A percentile compares a stretch with the other conserved stretches of the same genome.
phyloP scores from a whole-genome alignment of 805 yeast species.

The Myxozyma neotropica region DNA sequence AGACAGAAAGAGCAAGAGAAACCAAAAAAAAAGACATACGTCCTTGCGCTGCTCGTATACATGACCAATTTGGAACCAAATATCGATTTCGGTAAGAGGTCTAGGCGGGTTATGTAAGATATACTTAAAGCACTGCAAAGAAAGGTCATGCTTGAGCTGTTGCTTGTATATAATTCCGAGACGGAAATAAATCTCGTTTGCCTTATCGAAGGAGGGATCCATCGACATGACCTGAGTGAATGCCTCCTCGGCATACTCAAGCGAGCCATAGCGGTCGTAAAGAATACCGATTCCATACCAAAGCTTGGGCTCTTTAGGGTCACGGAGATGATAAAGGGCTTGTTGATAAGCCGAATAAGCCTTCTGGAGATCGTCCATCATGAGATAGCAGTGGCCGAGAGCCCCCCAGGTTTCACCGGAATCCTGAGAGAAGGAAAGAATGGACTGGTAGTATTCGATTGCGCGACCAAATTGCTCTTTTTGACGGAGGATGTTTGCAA shows the following conservation, averaged over 20 bases:
- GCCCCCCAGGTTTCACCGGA: slow-evolving; percentile 95
- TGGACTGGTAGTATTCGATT: slow-evolving; percentile 89
- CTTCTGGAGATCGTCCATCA: slow-evolving; percentile 93
- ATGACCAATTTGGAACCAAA: slow-evolving; percentile 97
- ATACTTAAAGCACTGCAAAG: slow-evolving; percentile 92
- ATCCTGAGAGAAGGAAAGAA: slow-evolving; percentile 76
- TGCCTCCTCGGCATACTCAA: slow-evolving; percentile 98
- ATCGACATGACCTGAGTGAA: slow-evolving; percentile 92
- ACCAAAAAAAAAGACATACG: slow-evolving; percentile 17
- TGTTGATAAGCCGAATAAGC: slow-evolving; percentile 97
- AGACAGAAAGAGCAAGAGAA: neutral
- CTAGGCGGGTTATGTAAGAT: slow-evolving; percentile 89
- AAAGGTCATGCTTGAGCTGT: slow-evolving; percentile 82
- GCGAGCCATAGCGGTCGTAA: slow-evolving; percentile 92
- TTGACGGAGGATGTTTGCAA: slow-evolving; percentile 86
- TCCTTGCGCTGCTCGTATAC: slow-evolving; percentile 93
- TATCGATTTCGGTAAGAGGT: slow-evolving; percentile 94
- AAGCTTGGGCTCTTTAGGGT: slow-evolving; percentile 92
- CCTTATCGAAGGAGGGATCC: slow-evolving; percentile 95
- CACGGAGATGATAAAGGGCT: slow-evolving; percentile 85
- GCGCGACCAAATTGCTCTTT: slow-evolving; percentile 92
- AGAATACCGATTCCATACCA: slow-evolving; percentile 99
- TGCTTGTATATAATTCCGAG: slow-evolving; percentile 96
- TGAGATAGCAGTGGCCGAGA: slow-evolving; percentile 87
- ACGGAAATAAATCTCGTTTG: slow-evolving; percentile 93